A percentile compares a stretch with the other conserved stretches of the same genome.
Conservation (phyloP, 2,329 filamentous ascomycete genomes). For the Cladorrhinum sp. region DNA sequence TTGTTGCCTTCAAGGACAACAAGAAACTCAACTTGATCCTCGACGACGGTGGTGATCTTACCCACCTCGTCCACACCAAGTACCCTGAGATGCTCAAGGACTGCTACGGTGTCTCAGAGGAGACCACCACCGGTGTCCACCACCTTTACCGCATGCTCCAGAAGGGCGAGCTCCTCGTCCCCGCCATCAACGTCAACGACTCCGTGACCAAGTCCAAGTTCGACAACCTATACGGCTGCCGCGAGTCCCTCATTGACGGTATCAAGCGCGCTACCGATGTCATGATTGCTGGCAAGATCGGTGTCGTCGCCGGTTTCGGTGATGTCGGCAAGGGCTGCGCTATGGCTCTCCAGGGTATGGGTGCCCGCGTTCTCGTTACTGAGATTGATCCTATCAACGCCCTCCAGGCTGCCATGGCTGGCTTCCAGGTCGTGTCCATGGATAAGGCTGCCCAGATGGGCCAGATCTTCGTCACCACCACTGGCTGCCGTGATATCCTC, state of each 20-base stretch:
- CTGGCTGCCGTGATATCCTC: slow-evolving; percentile 97
- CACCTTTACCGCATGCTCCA: slow-evolving; percentile 99
- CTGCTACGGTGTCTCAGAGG: slow-evolving; percentile 98
- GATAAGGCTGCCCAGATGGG: slow-evolving; percentile 85
- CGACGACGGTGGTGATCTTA: slow-evolving; percentile 97
- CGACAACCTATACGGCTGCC: slow-evolving; percentile 99
- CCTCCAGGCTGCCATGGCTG: slow-evolving; percentile 95
- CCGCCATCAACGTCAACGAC: slow-evolving; percentile 99
- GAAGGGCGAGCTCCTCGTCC: slow-evolving; percentile 82
- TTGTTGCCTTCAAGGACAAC: slow-evolving; percentile 92
- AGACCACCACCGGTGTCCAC: slow-evolving; percentile 99
- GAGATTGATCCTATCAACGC: slow-evolving; percentile 99
- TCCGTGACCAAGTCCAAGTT: slow-evolving; percentile 99
- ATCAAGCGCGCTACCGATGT: slow-evolving; percentile 99
- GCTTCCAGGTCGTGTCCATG: slow-evolving; percentile 95
- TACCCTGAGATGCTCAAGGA: slow-evolving; percentile 97
- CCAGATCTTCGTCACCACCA: slow-evolving; percentile 99
- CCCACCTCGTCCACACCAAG: slow-evolving; percentile 93
- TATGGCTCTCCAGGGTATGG: slow-evolving; percentile 93
- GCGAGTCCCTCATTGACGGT: slow-evolving; percentile 96
- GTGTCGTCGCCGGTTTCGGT: slow-evolving; percentile 95
- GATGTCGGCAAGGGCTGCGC: slow-evolving; percentile 99
- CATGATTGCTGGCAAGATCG: slow-evolving; percentile 99
- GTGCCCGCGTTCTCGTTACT: slow-evolving; percentile 92
- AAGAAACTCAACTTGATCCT: slow-evolving; percentile 98